Evolutionary conservation across 2,329 filamentous ascomycete genomes (phyloP).

Genomic region (Claviceps sp.): DNA sequence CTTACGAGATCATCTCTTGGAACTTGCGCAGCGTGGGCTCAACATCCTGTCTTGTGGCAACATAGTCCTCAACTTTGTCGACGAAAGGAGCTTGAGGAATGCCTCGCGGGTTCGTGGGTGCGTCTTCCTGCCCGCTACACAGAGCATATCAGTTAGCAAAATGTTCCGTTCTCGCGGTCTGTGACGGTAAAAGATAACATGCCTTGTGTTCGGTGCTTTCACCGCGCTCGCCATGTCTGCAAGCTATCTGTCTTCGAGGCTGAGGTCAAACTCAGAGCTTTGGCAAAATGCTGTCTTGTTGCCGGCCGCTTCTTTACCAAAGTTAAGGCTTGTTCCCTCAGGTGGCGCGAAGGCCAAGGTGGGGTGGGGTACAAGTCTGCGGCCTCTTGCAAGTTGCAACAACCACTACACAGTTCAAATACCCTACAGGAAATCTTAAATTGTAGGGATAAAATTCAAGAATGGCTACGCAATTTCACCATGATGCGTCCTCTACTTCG

Average conservation of each 20-base stretch:
- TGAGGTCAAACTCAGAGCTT: slow-evolving; percentile 12
- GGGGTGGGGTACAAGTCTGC: slow-evolving; percentile 9
- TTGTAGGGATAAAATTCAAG: background rate
- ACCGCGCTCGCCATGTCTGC: slow-evolving; percentile 27
- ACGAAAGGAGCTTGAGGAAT: slow-evolving; percentile 78
- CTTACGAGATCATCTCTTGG: slow-evolving; percentile 87
- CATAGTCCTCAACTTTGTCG: slow-evolving; percentile 80
- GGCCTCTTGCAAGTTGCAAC: background rate
- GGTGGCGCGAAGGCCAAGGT: slow-evolving; percentile 14
- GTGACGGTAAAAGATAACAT: slow-evolving; percentile 5
- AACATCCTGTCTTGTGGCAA: slow-evolving; percentile 63
- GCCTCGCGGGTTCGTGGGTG: slow-evolving; percentile 63
- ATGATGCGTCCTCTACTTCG: no score
- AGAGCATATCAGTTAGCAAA: background rate
- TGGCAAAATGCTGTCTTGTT: slow-evolving; percentile 15
- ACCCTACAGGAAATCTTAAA: background rate
- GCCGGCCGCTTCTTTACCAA: slow-evolving; percentile 19
- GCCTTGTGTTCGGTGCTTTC: slow-evolving; percentile 24
- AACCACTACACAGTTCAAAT: background rate
- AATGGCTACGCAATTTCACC: no score
- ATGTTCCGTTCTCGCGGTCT: background rate
- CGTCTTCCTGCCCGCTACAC: slow-evolving; percentile 28
- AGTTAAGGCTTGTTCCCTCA: slow-evolving; percentile 10
- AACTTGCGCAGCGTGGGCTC: slow-evolving; percentile 71
- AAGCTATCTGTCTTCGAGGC: slow-evolving; percentile 10